These are phyloP conservation scores for Fusarium robinianum DNA, from an alignment of 2,329 filamentous ascomycete species.

Conservation along the genomic window DNA sequence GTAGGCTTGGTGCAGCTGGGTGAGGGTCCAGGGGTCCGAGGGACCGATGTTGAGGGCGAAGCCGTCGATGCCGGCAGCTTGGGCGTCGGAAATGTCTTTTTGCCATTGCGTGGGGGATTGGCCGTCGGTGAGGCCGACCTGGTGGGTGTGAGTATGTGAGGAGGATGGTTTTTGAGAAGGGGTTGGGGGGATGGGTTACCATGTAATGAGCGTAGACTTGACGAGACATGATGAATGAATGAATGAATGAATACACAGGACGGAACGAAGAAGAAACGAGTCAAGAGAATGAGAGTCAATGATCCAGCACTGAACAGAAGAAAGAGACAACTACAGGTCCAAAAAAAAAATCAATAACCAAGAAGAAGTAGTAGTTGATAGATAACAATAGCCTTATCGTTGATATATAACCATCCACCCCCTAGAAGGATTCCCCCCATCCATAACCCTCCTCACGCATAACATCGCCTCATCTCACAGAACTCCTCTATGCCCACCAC, in stretches of 20 bases:
- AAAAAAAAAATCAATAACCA: too few species aligned
- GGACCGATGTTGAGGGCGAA: constrained; percentile 49
- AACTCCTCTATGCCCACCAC: too few species aligned
- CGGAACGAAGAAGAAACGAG: neutral
- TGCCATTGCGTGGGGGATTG: constrained; percentile 40
- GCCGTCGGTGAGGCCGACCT: constrained; percentile 40
- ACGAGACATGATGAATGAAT: constrained; percentile 22
- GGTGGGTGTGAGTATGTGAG: constrained; percentile 2
- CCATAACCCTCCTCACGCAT: too few species aligned
- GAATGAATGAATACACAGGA: constrained; percentile 1
- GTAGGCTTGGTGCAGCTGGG: constrained; percentile 40
- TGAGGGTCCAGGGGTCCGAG: constrained; percentile 38
- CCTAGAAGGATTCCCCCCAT: too few species aligned
- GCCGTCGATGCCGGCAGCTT: constrained; percentile 46
- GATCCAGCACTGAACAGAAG: too few species aligned
- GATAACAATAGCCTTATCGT: too few species aligned
- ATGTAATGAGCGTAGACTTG: constrained; percentile 41
- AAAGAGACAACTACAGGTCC: too few species aligned
- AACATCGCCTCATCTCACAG: too few species aligned
- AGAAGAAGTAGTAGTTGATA: too few species aligned
- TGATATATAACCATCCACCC: too few species aligned
- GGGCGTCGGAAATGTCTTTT: constrained; percentile 42
- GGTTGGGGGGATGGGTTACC: constrained; percentile 22
- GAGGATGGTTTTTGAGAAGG: neutral
- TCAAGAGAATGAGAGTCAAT: neutral